Conservation (phyloP, 495 filamentous ascomycete genomes). For the Staphylotrichum longicolle region DNA sequence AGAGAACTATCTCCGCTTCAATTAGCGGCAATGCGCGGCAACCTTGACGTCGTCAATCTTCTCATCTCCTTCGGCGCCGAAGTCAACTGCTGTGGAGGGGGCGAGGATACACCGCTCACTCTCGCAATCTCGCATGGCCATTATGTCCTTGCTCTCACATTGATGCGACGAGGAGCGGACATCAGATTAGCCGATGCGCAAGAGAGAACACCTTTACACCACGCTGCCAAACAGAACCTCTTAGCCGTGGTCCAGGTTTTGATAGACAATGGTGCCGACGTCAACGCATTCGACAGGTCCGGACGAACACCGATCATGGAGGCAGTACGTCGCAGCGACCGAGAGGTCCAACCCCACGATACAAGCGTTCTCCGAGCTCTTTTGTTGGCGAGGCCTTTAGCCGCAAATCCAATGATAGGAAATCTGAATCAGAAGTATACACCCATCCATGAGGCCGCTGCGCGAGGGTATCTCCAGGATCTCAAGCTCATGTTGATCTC, state of each 20-base stretch:
- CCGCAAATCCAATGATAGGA: too few relatives aligned
- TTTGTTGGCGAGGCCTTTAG: conserved; percentile 5
- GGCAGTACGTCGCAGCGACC: conserved; percentile 13
- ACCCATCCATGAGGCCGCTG: too few relatives aligned
- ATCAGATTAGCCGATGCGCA: too few relatives aligned
- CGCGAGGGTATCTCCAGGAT: too few relatives aligned
- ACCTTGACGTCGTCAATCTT: conserved; percentile 14
- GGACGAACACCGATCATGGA: conserved; percentile 18
- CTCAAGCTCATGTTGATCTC: too few relatives aligned
- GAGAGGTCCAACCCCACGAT: conserved; percentile 15
- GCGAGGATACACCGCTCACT: conserved; percentile 13
- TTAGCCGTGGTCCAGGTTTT: conserved; percentile 13
- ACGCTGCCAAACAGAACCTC: conserved; percentile 14
- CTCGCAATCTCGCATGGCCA: conserved; percentile 11
- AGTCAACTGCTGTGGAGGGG: conserved; percentile 10
- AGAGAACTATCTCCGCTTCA: conserved; percentile 14
- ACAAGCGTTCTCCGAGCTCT: conserved; percentile 9
- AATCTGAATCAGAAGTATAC: too few relatives aligned
- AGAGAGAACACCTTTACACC: conserved; percentile 14
- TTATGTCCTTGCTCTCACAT: background rate
- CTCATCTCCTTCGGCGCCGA: conserved; percentile 14
- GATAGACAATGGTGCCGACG: conserved; percentile 14
- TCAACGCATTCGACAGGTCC: conserved; percentile 2
- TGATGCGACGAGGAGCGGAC: too few relatives aligned
- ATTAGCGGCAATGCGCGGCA: conserved; percentile 12